Evolutionary conservation across 164 flowering plant species (phyloP).

Genomic region (Litsea cubeba): DNA sequence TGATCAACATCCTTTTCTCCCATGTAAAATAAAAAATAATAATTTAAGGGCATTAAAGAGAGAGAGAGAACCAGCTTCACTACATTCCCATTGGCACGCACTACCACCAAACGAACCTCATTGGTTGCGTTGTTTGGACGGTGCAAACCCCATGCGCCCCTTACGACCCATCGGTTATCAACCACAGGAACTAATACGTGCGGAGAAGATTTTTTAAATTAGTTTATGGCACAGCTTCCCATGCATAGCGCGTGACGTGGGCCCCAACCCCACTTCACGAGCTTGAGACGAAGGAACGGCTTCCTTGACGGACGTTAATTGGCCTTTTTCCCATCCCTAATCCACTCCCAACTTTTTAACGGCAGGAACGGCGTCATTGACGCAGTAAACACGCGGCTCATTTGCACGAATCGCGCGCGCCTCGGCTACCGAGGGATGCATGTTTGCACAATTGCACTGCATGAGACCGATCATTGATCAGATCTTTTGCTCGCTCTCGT

Average conservation of each 20-base stretch:
- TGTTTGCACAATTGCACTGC: not conserved
- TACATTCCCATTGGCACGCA: no score
- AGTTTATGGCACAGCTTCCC: not conserved
- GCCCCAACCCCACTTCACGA: not conserved
- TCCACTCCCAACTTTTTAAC: not conserved
- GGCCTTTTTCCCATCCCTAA: not conserved
- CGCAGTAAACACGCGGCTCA: slow-evolving; percentile 3
- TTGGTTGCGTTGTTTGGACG: no score
- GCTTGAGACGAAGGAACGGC: not conserved
- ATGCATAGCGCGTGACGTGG: not conserved
- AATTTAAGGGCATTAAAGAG: no score
- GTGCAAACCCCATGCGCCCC: no score
- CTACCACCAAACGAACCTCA: no score
- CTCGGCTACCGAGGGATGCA: not conserved
- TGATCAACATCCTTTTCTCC: no score
- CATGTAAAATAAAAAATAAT: no score
- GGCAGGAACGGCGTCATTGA: slow-evolving; percentile 20
- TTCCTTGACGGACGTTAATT: not conserved
- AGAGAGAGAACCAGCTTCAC: no score
- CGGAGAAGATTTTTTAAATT: no score
- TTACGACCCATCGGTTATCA: no score
- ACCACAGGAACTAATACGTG: no score
- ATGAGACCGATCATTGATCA: not conserved
- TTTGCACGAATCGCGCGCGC: not conserved
- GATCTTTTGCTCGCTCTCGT: not conserved